Conservation (phyloP, 345 rosid species). For the Alliaria petiolata region DNA sequence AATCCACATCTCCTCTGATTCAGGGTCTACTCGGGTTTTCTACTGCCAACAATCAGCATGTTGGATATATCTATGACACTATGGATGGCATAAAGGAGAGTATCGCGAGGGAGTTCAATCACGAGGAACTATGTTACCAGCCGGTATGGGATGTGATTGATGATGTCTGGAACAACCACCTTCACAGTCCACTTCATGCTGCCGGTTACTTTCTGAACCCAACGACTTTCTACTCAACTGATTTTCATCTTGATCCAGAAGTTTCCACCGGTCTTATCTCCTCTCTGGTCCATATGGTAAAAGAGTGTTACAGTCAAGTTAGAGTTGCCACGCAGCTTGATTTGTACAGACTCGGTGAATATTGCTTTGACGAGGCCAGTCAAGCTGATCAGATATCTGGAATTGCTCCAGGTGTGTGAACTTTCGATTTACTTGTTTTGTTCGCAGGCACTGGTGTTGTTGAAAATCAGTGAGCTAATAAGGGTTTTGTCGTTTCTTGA, state of each 20-base stretch:
- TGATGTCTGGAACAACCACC: constrained; percentile 49
- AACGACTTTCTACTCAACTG: constrained; percentile 40
- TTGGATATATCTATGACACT: constrained; percentile 61
- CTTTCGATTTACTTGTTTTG: neutral
- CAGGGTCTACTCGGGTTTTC: constrained; percentile 34
- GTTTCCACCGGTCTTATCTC: constrained; percentile 42
- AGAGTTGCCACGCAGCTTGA: constrained; percentile 40
- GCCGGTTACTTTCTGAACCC: constrained; percentile 69
- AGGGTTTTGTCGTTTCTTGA: neutral
- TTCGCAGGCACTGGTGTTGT: neutral
- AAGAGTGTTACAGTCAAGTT: constrained; percentile 25
- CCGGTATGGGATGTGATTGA: constrained; percentile 56
- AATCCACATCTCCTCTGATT: constrained; percentile 46
- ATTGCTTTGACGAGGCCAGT: constrained; percentile 44
- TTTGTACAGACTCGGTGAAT: constrained; percentile 36
- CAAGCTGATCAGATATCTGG: constrained; percentile 30
- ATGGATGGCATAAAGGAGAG: constrained; percentile 59
- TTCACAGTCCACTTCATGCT: constrained; percentile 62
- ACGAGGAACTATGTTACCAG: constrained; percentile 28
- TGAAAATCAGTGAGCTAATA: neutral
- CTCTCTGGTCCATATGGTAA: constrained; percentile 38
- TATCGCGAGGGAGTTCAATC: constrained; percentile 32
- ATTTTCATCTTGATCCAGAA: constrained; percentile 44
- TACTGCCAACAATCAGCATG: constrained; percentile 34
- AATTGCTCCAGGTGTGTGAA: constrained; percentile 42